Base-by-base conservation (phyloP, 257 asterid genomes). In the Forsythia suspensa region DNA sequence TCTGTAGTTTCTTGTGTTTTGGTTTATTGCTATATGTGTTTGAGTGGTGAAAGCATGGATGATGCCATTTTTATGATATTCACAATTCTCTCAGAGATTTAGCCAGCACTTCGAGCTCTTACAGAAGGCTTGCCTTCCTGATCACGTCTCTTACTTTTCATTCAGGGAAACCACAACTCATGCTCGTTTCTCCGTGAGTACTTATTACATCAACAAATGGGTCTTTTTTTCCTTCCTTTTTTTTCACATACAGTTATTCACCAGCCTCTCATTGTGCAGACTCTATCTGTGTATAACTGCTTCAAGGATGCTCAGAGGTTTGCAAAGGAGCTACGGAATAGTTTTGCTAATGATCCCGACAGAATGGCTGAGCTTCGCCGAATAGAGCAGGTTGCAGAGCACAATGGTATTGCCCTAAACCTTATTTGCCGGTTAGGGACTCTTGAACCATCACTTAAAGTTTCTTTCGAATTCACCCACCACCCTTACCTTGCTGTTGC, bases 301-400 rank as follows among this genome's bases (percentile, higher is more conserved):
- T 95, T 93, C 84, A 95, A 92, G 84, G 97, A 92, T 71, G 97
- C 98, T 69, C 98, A 88, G 85, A 90, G 87, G 84, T 87, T 88
- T 46, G 96, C 97, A 4, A 93, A 90, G 87, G 98, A 92, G 75
- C 85, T 95, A 24, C 82, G 91, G 65, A 84, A 89, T 80, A 81
- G 78, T 80, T 95, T 89, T 83, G 83, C 96, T 7, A 90, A 84
- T 40, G 92, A 95, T 80, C 89, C 90, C 11, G 90, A 85, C 76
- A 92, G 85, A 80, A 43, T 91, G 80, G 85, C 89, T 2, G 98
- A 95, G 86, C 93, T 95, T 77, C 94, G 90, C 3, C 85, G 73
- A 43, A 83, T 95, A 46, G 98, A 95, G 80, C 99, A 91, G 85
- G 98, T 95, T 71, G 98, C 97, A 24, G 99, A 95, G 84, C 99